Conservation (phyloP, 805 yeast species). For the Kuraishia piskuri region DNA sequence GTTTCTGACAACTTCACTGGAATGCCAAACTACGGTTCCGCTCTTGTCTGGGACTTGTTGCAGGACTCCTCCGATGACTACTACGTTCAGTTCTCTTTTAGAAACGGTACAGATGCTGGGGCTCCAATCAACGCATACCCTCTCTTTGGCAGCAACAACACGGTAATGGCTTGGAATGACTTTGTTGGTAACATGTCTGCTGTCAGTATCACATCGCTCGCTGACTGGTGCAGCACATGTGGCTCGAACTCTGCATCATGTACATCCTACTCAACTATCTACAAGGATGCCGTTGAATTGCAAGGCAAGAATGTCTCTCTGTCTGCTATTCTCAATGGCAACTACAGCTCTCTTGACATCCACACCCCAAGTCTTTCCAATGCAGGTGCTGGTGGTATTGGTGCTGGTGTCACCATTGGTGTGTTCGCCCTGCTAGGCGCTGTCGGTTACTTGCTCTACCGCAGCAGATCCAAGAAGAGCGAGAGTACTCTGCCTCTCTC, state of each 20-base stretch:
- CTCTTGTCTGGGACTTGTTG: conserved; percentile 35
- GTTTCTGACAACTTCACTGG: conserved; percentile 32
- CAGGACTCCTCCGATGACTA: conserved; percentile 17
- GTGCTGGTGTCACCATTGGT: conserved; percentile 37
- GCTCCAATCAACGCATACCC: conserved; percentile 26
- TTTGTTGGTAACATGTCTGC: conserved; percentile 21
- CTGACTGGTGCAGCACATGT: conserved; percentile 33
- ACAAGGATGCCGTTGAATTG: conserved; percentile 21
- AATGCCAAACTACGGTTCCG: conserved; percentile 37
- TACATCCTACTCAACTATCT: conserved; percentile 21
- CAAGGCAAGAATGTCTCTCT: conserved; percentile 22
- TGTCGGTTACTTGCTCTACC: conserved; percentile 15
- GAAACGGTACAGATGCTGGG: conserved; percentile 33
- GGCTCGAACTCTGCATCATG: conserved; percentile 21
- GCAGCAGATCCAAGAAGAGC: conserved; percentile 6
- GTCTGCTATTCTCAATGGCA: conserved; percentile 18
- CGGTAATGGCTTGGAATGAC: conserved; percentile 26
- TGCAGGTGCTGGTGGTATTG: conserved; percentile 43
- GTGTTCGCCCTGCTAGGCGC: conserved; percentile 27
- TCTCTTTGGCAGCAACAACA: conserved; percentile 24
- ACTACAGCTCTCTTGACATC: conserved; percentile 15
- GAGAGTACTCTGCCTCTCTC: background rate
- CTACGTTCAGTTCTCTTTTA: conserved; percentile 35
- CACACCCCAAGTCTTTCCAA: conserved; percentile 16
- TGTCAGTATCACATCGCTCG: conserved; percentile 18